Evolutionary conservation across 768 basidiomycete species (phyloP).

Genomic region (Leccinum sublutescens): DNA sequence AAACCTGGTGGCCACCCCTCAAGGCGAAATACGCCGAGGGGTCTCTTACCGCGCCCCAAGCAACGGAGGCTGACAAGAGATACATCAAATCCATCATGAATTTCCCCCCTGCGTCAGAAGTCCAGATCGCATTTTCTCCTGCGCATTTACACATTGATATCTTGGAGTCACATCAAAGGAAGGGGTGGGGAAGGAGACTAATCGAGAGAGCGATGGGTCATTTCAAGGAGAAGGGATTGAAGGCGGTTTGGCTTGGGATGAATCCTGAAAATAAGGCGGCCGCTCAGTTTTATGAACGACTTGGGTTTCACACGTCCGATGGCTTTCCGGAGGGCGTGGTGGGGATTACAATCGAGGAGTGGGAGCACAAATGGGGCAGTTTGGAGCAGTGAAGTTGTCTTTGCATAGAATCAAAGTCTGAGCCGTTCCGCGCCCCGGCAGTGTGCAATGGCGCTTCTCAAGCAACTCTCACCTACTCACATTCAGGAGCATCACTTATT

Average conservation of each 20-base stretch:
- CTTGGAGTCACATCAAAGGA: slow-evolving; percentile 60
- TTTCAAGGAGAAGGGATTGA: slow-evolving; percentile 45
- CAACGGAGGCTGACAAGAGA: slow-evolving; percentile 24
- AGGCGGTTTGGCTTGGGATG: slow-evolving; percentile 67
- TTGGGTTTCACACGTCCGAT: slow-evolving; percentile 61
- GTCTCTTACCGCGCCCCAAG: slow-evolving; percentile 11
- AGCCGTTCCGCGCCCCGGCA: neutral
- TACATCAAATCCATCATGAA: slow-evolving; percentile 38
- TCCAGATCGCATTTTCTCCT: slow-evolving; percentile 61
- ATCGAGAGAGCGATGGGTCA: slow-evolving; percentile 53
- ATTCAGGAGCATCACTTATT: too few relatives aligned
- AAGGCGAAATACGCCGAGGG: slow-evolving; percentile 50
- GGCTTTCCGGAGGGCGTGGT: slow-evolving; percentile 50
- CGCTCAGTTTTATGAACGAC: slow-evolving; percentile 54
- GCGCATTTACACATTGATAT: slow-evolving; percentile 80
- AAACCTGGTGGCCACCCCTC: slow-evolving; percentile 66
- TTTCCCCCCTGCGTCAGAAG: slow-evolving; percentile 43
- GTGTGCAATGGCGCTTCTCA: too few relatives aligned
- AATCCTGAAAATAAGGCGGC: slow-evolving; percentile 63
- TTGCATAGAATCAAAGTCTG: neutral
- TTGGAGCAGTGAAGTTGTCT: neutral
- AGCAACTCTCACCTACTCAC: too few relatives aligned
- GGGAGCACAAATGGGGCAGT: slow-evolving; percentile 16
- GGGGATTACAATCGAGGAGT: slow-evolving; percentile 52
- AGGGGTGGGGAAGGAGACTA: slow-evolving; percentile 69